phyloP scores from a whole-genome alignment of 2,329 filamentous ascomycete genomes.

The Cladophialophora yegresii region DNA sequence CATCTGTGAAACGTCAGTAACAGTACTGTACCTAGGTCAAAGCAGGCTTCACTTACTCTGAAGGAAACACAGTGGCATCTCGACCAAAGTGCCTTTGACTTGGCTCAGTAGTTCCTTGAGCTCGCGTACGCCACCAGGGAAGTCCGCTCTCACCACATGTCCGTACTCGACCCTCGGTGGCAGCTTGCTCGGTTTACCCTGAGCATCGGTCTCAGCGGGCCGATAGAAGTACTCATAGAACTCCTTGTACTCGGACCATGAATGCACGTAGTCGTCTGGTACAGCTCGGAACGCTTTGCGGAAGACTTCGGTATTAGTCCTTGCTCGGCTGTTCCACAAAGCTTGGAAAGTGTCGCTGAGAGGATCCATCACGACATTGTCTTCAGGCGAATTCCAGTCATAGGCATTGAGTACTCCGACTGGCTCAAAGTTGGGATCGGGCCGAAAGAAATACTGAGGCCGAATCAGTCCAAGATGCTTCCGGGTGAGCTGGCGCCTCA shows the following conservation, averaged over 20 bases:
- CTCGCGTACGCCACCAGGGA: slow-evolving; percentile 67
- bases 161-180: slow-evolving; percentile 73
- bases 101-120: slow-evolving; percentile 69
- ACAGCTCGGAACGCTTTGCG: slow-evolving; percentile 64
- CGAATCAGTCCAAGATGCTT: slow-evolving; percentile 84
- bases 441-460: slow-evolving; percentile 67
- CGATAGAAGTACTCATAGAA: slow-evolving; percentile 65
- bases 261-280: slow-evolving; percentile 59
- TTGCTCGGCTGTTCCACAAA: slow-evolving; percentile 61
- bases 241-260: slow-evolving; percentile 64
- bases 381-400: slow-evolving; percentile 55
- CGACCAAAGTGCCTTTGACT: slow-evolving; percentile 71
- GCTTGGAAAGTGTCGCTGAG: slow-evolving; percentile 58
- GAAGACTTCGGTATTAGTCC: slow-evolving; percentile 62
- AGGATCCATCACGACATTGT: slow-evolving; percentile 59
- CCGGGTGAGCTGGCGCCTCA: slow-evolving; percentile 81
- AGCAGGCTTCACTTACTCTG: slow-evolving; percentile 31
- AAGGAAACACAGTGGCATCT: slow-evolving; percentile 90
- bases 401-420: slow-evolving; percentile 58
- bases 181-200: slow-evolving; percentile 47
- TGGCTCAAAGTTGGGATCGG: slow-evolving; percentile 60
- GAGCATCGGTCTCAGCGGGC: slow-evolving; percentile 46
- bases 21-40: neutral
- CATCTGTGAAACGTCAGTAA: slow-evolving; percentile 56
- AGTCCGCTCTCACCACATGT: slow-evolving; percentile 80